Percentiles rank a stretch among this genome's conserved stretches.
phyloP scores from a whole-genome alignment of 768 basidiomycete genomes.

The Erythrobasidium yunnanense region DNA sequence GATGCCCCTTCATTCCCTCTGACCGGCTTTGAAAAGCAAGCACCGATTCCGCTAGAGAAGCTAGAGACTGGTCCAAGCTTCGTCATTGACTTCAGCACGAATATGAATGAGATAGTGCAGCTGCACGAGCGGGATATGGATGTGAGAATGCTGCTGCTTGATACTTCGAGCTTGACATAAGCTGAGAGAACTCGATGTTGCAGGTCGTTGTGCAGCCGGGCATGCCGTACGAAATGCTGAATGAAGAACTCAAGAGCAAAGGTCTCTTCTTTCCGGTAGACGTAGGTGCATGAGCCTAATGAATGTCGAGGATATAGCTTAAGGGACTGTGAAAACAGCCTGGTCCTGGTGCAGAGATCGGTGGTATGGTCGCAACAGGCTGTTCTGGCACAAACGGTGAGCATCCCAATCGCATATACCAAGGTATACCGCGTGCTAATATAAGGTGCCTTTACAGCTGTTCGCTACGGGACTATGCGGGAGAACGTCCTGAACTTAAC shows the following conservation, averaged over 20 bases:
- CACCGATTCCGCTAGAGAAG: slow-evolving; percentile 31
- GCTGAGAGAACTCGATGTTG: too few relatives aligned
- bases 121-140: slow-evolving; percentile 60
- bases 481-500: slow-evolving; percentile 49
- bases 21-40: slow-evolving; percentile 37
- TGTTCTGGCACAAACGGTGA: slow-evolving; percentile 63
- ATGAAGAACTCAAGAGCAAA: slow-evolving; percentile 55
- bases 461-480: slow-evolving; percentile 60
- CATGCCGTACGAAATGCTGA: slow-evolving; percentile 51
- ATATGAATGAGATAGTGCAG: slow-evolving; percentile 66
- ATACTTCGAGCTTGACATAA: too few relatives aligned
- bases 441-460: background rate
- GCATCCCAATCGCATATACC: slow-evolving; percentile 13
- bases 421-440: background rate
- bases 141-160: slow-evolving; percentile 30
- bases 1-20: slow-evolving; percentile 23
- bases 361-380: slow-evolving; percentile 78
- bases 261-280: slow-evolving; percentile 74
- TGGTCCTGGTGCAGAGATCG: slow-evolving; percentile 46
- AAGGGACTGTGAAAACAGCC: background rate
- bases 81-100: slow-evolving; percentile 34
- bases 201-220: slow-evolving; percentile 61
- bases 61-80: slow-evolving; percentile 32
- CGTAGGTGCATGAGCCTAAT: slow-evolving; percentile 11
- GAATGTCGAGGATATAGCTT: too few relatives aligned